A percentile compares a stretch with the other conserved stretches of the same genome.
phyloP scores from a whole-genome alignment of 805 yeast genomes.

The Yarrowia sp. region DNA sequence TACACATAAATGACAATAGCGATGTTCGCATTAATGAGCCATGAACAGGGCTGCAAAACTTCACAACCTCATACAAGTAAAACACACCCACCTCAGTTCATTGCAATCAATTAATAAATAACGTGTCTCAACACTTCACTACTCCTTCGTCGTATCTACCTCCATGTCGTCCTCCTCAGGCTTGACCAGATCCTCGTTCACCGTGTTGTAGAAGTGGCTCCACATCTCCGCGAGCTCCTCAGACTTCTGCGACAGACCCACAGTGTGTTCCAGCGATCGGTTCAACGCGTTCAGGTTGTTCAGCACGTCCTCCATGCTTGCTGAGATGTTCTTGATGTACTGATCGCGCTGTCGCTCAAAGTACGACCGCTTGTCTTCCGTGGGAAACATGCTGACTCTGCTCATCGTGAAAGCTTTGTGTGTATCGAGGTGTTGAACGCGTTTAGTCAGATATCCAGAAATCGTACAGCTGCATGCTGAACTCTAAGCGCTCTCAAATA shows the following conservation, averaged over 20 bases:
- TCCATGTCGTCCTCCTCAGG: neutral
- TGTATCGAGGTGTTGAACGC: neutral
- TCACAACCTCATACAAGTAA: too few species aligned
- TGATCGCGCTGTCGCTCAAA: constrained; percentile 61
- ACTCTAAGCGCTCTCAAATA: neutral
- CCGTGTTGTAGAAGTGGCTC: constrained; percentile 57
- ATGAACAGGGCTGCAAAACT: too few species aligned
- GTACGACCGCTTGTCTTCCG: constrained; percentile 36
- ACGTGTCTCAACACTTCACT: neutral
- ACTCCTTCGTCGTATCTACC: neutral
- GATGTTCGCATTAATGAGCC: too few species aligned
- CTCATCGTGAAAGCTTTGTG: neutral
- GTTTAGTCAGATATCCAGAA: neutral
- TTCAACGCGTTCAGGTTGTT: constrained; percentile 63
- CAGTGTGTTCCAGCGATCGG: constrained; percentile 61
- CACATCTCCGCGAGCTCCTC: constrained; percentile 69
- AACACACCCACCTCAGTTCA: neutral
- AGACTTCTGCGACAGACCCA: constrained; percentile 74
- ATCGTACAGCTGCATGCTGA: neutral
- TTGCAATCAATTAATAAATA: neutral
- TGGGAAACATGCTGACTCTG: constrained; percentile 23
- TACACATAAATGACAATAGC: too few species aligned
- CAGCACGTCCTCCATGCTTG: constrained; percentile 60
- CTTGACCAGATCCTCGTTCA: constrained; percentile 13
- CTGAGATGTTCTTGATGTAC: constrained; percentile 55